A percentile compares a stretch with the other conserved stretches of the same genome.
phyloP scores from a whole-genome alignment of 164 flowering plant genomes.

The Kingdonia uniflora region DNA sequence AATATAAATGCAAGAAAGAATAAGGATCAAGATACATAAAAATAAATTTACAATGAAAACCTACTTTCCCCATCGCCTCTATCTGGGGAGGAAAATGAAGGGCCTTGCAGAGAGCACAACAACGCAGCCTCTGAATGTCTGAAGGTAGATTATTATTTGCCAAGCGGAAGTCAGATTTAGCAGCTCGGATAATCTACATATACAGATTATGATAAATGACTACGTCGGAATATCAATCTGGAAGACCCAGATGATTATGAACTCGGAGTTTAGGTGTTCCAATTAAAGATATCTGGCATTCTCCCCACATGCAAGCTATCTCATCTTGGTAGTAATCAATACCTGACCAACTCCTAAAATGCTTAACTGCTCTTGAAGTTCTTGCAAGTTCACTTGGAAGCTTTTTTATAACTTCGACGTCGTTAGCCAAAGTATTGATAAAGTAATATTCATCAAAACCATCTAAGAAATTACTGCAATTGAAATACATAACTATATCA shows the following conservation, averaged over 20 bases:
- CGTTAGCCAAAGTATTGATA: constrained; percentile 56
- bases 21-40: neutral
- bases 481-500: constrained; percentile 3
- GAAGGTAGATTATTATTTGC: constrained; percentile 86
- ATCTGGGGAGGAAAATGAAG: constrained; percentile 84
- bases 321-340: constrained; percentile 73
- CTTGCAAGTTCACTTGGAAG: constrained; percentile 59
- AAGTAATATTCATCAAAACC: constrained; percentile 87
- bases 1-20: neutral
- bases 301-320: constrained; percentile 76
- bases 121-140: constrained; percentile 89
- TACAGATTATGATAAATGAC: neutral
- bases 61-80: constrained; percentile 92
- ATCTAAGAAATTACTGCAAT: constrained; percentile 89
- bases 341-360: constrained; percentile 93
- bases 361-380: constrained; percentile 56
- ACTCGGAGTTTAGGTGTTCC: neutral
- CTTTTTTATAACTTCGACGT: constrained; percentile 65
- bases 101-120: constrained; percentile 88
- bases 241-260: neutral
- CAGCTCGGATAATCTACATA: constrained; percentile 80
- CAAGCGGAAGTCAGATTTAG: constrained; percentile 90
- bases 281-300: constrained; percentile 47
- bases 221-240: neutral
- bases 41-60: neutral